phyloP scores from a whole-genome alignment of 2,329 filamentous ascomycete species.

The Coniochaeta sp. region DNA sequence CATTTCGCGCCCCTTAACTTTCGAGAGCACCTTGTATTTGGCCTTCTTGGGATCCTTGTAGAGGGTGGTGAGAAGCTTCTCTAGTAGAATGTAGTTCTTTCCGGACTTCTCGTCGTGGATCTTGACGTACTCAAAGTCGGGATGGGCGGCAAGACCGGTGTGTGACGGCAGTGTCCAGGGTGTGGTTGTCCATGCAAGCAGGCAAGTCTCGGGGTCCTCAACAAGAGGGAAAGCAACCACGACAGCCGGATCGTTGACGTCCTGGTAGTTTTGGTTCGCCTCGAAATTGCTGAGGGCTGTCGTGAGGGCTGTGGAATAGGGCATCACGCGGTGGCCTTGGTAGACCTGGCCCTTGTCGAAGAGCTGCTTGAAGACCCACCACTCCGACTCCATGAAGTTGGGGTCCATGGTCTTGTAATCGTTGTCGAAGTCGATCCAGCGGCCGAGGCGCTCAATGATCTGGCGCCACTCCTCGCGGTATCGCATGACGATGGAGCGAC shows the following conservation, averaged over 20 bases:
- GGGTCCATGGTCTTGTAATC: slow-evolving; percentile 97
- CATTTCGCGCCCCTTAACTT: slow-evolving; percentile 77
- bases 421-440: slow-evolving; percentile 97
- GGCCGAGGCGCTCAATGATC: slow-evolving; percentile 80
- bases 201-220: slow-evolving; percentile 64
- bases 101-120: slow-evolving; percentile 75
- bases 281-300: slow-evolving; percentile 92
- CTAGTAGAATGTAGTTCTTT: slow-evolving; percentile 79
- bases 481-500: slow-evolving; percentile 87
- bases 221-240: slow-evolving; percentile 82
- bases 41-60: slow-evolving; percentile 97
- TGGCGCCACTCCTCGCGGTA: slow-evolving; percentile 81
- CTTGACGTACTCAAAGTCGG: slow-evolving; percentile 76
- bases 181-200: slow-evolving; percentile 85
- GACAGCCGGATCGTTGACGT: slow-evolving; percentile 83
- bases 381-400: slow-evolving; percentile 91
- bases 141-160: slow-evolving; percentile 62
- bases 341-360: slow-evolving; percentile 88
- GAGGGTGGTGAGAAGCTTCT: slow-evolving; percentile 70
- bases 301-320: slow-evolving; percentile 84
- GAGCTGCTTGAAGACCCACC: slow-evolving; percentile 95
- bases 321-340: slow-evolving; percentile 87
- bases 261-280: slow-evolving; percentile 90
- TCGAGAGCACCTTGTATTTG: slow-evolving; percentile 77
- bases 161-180: slow-evolving; percentile 79